A percentile compares a stretch with the other conserved stretches of the same genome.
These are phyloP conservation scores for Rasamsonia emersonii DNA, from an alignment of 2,329 filamentous ascomycete species.

Conservation along the genomic window DNA sequence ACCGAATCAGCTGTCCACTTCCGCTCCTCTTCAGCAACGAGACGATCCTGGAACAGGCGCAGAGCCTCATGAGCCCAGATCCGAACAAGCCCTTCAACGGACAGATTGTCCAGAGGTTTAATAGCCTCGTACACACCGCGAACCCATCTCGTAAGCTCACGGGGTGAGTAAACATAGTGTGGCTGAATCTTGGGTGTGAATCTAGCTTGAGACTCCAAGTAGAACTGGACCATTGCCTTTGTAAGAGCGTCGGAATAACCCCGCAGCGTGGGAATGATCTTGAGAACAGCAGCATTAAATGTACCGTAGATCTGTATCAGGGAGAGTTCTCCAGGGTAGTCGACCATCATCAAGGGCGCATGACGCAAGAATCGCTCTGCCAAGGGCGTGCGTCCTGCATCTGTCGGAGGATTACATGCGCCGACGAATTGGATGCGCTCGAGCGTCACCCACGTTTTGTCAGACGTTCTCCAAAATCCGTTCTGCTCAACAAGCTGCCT, in stretches of 20 bases:
- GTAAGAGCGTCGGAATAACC: conserved; percentile 92
- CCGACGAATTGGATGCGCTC: conserved; percentile 99
- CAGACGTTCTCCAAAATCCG: conserved; percentile 95
- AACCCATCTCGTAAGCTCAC: conserved; percentile 96
- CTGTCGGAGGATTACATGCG: conserved; percentile 95
- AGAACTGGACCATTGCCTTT: conserved; percentile 95
- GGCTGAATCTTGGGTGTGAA: conserved; percentile 97
- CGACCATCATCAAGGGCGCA: conserved; percentile 98
- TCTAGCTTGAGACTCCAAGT: conserved; percentile 82
- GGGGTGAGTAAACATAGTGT: conserved; percentile 97
- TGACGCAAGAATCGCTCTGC: conserved; percentile 90
- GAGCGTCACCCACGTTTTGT: conserved; percentile 95
- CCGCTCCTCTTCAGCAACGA: conserved; percentile 88
- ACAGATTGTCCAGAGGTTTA: conserved; percentile 75
- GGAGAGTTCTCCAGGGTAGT: conserved; percentile 93
- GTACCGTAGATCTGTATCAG: conserved; percentile 97
- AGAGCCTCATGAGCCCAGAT: conserved; percentile 98
- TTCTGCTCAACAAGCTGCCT: conserved; percentile 97
- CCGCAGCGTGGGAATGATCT: conserved; percentile 89
- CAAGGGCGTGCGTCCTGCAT: conserved; percentile 91
- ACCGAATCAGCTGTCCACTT: conserved; percentile 91
- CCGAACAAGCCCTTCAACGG: conserved; percentile 82
- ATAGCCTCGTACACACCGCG: conserved; percentile 97
- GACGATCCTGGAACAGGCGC: conserved; percentile 91
- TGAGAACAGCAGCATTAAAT: conserved; percentile 92